phyloP scores from a whole-genome alignment of 2,329 filamentous ascomycete species.

The Colletotrichum sp. region DNA sequence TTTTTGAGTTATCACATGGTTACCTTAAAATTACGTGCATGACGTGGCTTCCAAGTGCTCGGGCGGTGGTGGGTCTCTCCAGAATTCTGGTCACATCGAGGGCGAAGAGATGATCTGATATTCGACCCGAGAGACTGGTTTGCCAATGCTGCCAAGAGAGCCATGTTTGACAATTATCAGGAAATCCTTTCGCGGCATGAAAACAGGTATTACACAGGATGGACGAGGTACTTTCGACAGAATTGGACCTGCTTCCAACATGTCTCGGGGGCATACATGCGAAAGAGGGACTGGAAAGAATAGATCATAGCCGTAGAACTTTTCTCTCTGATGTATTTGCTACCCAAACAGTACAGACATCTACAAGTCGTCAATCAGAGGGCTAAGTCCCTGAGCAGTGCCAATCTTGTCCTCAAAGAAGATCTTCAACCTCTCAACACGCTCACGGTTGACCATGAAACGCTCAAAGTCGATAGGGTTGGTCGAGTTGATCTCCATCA shows the following conservation, averaged over 20 bases:
- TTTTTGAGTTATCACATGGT: background rate
- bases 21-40: background rate
- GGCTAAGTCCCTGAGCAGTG: conserved; percentile 44
- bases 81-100: background rate
- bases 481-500: conserved; percentile 33
- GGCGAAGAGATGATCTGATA: background rate
- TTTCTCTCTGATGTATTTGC: background rate
- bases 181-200: background rate
- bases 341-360: background rate
- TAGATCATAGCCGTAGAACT: background rate
- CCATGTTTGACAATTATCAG: background rate
- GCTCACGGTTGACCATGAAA: conserved; percentile 46
- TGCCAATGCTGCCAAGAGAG: background rate
- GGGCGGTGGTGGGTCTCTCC: background rate
- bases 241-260: background rate
- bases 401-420: conserved; percentile 49
- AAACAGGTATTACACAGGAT: background rate
- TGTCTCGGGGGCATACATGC: background rate
- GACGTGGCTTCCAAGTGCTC: background rate
- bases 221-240: background rate
- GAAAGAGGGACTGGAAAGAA: background rate
- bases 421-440: conserved; percentile 44
- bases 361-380: conserved; percentile 31
- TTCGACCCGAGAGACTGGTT: background rate
- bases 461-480: conserved; percentile 40